Evolutionary conservation across 176 grass and related monocot genomes (phyloP), one percentile per base, ranked within the genome.

Genomic region (Coix lacrymajobi): DNA sequence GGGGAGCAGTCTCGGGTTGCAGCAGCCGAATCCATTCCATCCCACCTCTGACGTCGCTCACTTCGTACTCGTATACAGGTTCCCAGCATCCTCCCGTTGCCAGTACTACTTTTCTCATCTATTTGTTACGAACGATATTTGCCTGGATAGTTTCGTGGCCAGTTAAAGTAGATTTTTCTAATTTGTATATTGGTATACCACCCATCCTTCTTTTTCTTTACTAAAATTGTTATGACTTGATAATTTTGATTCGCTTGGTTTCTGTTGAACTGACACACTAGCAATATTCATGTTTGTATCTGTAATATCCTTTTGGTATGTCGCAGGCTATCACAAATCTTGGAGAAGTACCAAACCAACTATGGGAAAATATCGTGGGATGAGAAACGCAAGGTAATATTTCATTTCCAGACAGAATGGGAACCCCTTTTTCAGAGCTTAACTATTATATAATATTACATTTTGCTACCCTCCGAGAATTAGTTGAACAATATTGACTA

Each of bases 261-360:
- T 52, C 49, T 52, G 49, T 52, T 52, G 49, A 52, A 8, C 49
- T 2, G 49, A 52, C 49, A 52, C 49, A 52, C 16, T 20, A 51
- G 16, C 46, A 51, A 51, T 51, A 51, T 19, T 2, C 46, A 19
- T 51, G 16, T 5, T 0, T 51, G 16, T 51, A 20, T 51, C 0
- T 19, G 16, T 84, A 46, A 40, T 63, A 41, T 61, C 11, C 3
- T 65, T 79, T 81, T 80, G 75, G 36, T 83, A 60, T 62, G 69
- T 46, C 14, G 48, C 62, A 97, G 92, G 83, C 78, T 94, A 85
- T 85, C 92, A 54, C 84, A 68, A 79, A 85, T 91, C 33, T 83
- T 97, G 88, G 90, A 97, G 90, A 97, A 92, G 78, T 97, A 97
- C 81, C 86, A 97, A 76, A 82, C 87, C 68, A 92, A 92, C 69